These are phyloP conservation scores for Microbotryum intermedium DNA, from an alignment of 1,284 basidiomycete species.

Conservation along the genomic window DNA sequence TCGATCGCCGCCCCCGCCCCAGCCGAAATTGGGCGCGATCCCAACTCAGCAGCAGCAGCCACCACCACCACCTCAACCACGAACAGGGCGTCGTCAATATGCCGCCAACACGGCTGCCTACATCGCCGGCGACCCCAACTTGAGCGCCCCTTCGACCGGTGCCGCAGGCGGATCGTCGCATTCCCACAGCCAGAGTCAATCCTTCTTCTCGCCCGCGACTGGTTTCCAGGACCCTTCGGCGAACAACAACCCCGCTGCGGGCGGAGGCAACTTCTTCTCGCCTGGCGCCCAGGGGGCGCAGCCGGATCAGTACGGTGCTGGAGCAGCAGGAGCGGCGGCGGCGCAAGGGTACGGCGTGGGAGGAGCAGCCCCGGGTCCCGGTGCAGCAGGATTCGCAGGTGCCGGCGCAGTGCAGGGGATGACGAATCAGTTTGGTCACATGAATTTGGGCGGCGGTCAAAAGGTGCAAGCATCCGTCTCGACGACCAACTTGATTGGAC, in stretches of 20 bases:
- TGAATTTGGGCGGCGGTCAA: slow-evolving; percentile 51
- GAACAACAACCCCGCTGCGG: neutral
- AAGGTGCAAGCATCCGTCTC: slow-evolving; percentile 16
- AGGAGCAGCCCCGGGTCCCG: neutral
- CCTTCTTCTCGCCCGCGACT: slow-evolving; percentile 21
- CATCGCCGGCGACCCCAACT: slow-evolving; percentile 18
- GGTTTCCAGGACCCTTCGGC: neutral
- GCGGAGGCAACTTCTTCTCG: slow-evolving; percentile 1
- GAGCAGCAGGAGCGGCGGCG: too few species aligned
- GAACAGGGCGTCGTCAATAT: slow-evolving; percentile 17
- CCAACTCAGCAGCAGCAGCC: slow-evolving; percentile 6
- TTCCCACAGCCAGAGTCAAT: slow-evolving; percentile 16
- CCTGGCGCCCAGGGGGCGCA: neutral
- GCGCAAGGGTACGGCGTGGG: neutral
- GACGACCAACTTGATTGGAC: slow-evolving; percentile 65
- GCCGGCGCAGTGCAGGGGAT: slow-evolving; percentile 50
- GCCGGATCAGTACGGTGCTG: neutral
- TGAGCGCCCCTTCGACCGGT: neutral
- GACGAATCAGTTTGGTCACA: slow-evolving; percentile 74
- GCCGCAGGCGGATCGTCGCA: slow-evolving; percentile 7
- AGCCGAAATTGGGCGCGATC: slow-evolving; percentile 6
- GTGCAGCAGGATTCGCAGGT: neutral
- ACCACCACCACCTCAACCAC: neutral
- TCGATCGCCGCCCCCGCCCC: too few species aligned
- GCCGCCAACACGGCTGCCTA: slow-evolving; percentile 24